These are phyloP conservation scores for Butyriboletus loyo DNA, from an alignment of 768 basidiomycete species.

Conservation along the genomic window DNA sequence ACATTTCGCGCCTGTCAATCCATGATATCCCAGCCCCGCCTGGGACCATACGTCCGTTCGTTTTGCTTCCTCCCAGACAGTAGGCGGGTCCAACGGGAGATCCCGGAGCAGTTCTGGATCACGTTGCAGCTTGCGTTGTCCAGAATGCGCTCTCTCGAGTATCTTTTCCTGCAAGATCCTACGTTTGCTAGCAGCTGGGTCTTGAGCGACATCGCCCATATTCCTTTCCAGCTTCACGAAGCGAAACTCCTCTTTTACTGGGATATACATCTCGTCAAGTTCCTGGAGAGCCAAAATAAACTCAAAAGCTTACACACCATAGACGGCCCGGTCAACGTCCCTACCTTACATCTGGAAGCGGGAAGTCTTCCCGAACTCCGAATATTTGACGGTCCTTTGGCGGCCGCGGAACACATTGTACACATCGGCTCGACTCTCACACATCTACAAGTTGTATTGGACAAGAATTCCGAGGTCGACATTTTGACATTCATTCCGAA, in stretches of 20 bases:
- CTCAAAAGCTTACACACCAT: slow-evolving; percentile 38
- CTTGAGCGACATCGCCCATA: slow-evolving; percentile 37
- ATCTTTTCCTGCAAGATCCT: slow-evolving; percentile 42
- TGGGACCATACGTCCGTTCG: slow-evolving; percentile 41
- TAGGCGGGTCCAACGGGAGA: slow-evolving; percentile 23
- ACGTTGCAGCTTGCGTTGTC: slow-evolving; percentile 41
- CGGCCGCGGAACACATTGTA: slow-evolving; percentile 40
- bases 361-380: slow-evolving; percentile 41
- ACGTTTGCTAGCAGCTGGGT: slow-evolving; percentile 43
- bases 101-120: slow-evolving; percentile 42
- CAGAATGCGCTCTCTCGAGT: slow-evolving; percentile 43
- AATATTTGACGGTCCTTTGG: slow-evolving; percentile 44
- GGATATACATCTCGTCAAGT: slow-evolving; percentile 45
- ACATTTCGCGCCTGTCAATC: slow-evolving; percentile 39
- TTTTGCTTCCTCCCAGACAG: slow-evolving; percentile 41
- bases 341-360: slow-evolving; percentile 23
- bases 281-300: slow-evolving; percentile 46
- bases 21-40: slow-evolving; percentile 33
- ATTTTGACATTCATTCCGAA: slow-evolving; percentile 32
- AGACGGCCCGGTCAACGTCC: slow-evolving; percentile 24
- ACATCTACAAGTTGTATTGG: slow-evolving; percentile 44
- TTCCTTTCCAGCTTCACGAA: slow-evolving; percentile 48
- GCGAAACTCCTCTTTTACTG: slow-evolving; percentile 48
- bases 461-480: slow-evolving; percentile 34
- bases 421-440: slow-evolving; percentile 36